phyloP scores from a whole-genome alignment of 495 filamentous ascomycete genomes.

The Aspergillus nanangensis region DNA sequence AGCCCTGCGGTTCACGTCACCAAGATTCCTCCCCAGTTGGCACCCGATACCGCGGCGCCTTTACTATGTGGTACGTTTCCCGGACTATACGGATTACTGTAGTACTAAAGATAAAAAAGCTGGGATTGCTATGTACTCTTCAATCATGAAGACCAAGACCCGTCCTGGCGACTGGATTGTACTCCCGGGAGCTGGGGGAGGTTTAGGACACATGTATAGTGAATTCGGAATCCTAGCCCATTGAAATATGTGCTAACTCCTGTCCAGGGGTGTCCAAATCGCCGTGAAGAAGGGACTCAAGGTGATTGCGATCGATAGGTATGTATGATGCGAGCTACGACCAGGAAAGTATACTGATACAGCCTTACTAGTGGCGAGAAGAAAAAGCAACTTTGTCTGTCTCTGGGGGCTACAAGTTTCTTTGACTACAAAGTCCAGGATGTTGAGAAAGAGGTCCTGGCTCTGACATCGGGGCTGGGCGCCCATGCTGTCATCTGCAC shows the following conservation, averaged over 20 bases:
- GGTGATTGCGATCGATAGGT: slow-evolving; percentile 44
- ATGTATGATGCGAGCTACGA: neutral
- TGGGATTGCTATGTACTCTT: slow-evolving; percentile 46
- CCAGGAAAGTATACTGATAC: neutral
- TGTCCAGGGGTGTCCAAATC: slow-evolving; percentile 37
- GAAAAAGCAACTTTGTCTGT: slow-evolving; percentile 36
- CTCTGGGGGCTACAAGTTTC: slow-evolving; percentile 33
- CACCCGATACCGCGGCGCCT: slow-evolving; percentile 32
- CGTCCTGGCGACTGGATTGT: slow-evolving; percentile 37
- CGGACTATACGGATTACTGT: too few relatives aligned
- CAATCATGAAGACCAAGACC: slow-evolving; percentile 39
- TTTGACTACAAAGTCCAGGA: slow-evolving; percentile 37
- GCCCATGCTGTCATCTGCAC: slow-evolving; percentile 43
- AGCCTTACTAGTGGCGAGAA: slow-evolving; percentile 28
- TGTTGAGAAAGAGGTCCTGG: slow-evolving; percentile 29
- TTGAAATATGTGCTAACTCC: neutral
- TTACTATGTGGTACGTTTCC: slow-evolving; percentile 34
- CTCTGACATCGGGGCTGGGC: slow-evolving; percentile 30
- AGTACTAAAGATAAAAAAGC: too few relatives aligned
- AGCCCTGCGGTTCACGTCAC: slow-evolving; percentile 38
- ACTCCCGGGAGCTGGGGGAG: slow-evolving; percentile 40
- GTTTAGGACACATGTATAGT: slow-evolving; percentile 39
- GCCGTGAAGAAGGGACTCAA: slow-evolving; percentile 35
- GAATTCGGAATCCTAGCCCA: neutral
- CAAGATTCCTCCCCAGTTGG: slow-evolving; percentile 28